Base-by-base conservation (phyloP, 306 rosid genomes). In the Acacia melanoxylon region DNA sequence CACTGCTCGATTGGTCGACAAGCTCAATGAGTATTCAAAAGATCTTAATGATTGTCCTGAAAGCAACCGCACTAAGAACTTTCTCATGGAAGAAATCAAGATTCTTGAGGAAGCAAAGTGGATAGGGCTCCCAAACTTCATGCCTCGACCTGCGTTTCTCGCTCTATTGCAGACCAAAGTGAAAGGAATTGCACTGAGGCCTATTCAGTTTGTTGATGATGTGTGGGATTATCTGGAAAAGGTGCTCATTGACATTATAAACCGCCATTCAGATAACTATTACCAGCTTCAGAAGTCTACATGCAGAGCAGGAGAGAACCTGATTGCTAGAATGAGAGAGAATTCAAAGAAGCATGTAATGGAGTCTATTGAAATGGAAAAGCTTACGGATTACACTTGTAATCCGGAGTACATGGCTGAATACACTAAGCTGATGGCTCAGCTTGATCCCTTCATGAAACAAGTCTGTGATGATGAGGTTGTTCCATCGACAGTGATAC, bases 331-430 rank as follows among this genome's bases (percentile, higher is more conserved):
- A 61, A 61, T 61, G 89, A 89, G 76, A 40, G 81, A 81, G 1
- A 59, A 5, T 2, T 83, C 90, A 0, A 58, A 49, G 5, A 81
- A 71, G 11, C 89, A 85, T 68, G 89, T 86, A 1, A 1, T 8
- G 70, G 86, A 85, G 6, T 84, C 82, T 0, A 82, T 91, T 0
- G 86, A 91, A 20, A 90, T 90, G 96, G 92, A 90, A 33, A 84
- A 72, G 68, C 78, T 74, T 0, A 88, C 92, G 0, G 92, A 84
- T 19, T 91, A 90, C 29, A 90, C 92, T 0, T 86, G 91, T 19
- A 77, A 82, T 24, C 68, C 89, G 0, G 92, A 89, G 4, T 89
- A 82, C 19, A 1, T 24, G 2, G 0, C 13, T 0, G 86, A 88
- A 16, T 90, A 91, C 68, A 82, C 61, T 1, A 70, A 1, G 33